Conservation (phyloP, 306 rosid genomes). For the Malus fusca region DNA sequence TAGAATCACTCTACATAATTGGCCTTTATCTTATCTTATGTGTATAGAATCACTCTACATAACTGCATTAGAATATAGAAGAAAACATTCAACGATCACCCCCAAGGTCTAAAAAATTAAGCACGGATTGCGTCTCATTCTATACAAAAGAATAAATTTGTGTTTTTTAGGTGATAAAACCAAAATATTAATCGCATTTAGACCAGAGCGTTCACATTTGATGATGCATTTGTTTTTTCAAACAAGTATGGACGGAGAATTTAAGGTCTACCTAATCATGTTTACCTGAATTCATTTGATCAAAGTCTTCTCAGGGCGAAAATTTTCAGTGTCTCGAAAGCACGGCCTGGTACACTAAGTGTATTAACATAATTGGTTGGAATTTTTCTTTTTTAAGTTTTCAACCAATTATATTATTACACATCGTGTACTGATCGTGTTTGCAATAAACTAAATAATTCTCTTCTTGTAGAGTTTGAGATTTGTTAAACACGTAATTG, state of each 20-base stretch:
- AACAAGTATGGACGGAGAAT: neutral
- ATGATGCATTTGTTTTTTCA: neutral
- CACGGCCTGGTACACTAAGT: fast-evolving
- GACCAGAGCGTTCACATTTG: no score
- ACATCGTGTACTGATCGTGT: no score
- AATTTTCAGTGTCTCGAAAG: fast-evolving
- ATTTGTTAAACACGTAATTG: neutral
- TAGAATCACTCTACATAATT: neutral
- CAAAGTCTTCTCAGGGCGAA: no score
- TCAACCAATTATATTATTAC: no score
- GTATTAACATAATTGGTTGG: no score
- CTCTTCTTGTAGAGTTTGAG: neutral
- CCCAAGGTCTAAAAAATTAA: neutral
- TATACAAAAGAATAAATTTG: neutral
- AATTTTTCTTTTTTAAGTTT: no score
- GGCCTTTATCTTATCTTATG: no score
- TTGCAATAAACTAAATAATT: no score
- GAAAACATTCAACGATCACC: neutral
- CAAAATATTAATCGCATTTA: neutral
- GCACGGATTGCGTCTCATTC: neutral
- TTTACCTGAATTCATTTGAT: neutral
- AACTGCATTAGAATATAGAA: neutral
- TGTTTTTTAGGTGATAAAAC: neutral
- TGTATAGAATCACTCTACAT: neutral
- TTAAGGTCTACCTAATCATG: neutral